Percentiles rank a stretch among this genome's conserved stretches.
Conservation (phyloP, 345 rosid genomes). For the Erodium maritimum region DNA sequence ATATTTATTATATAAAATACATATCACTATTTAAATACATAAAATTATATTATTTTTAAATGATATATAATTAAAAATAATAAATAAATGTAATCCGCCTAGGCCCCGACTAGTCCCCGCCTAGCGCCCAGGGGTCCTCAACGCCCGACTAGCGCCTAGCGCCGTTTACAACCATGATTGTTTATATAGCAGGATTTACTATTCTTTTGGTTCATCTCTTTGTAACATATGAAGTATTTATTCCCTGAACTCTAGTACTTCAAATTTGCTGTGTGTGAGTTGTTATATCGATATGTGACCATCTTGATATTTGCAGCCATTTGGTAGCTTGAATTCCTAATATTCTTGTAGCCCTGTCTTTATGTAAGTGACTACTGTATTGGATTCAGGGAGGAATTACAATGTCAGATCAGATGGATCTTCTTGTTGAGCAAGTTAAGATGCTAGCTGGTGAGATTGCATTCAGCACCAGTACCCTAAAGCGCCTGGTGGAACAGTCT, state of each 20-base stretch:
- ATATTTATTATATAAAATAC: no score
- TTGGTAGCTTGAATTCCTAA: no score
- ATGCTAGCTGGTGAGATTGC: constrained; percentile 99
- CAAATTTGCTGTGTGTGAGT: background rate
- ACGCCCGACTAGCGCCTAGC: no score
- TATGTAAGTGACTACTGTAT: constrained; percentile 1
- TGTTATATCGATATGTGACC: background rate
- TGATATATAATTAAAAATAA: no score
- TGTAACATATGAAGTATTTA: background rate
- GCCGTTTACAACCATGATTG: no score
- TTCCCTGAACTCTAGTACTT: background rate
- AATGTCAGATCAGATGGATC: constrained; percentile 83
- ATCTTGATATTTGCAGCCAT: background rate
- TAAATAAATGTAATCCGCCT: no score
- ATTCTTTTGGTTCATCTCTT: background rate
- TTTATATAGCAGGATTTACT: background rate
- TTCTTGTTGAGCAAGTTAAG: constrained; percentile 94
- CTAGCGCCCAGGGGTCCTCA: no score
- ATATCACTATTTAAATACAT: no score
- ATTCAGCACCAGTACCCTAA: constrained; percentile 80
- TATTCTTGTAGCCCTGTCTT: background rate
- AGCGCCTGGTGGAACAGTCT: constrained; percentile 89
- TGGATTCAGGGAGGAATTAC: constrained; percentile 56
- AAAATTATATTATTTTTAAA: no score
- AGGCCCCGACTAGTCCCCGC: no score